Percentiles rank a stretch among this genome's conserved stretches.
These are phyloP conservation scores for Tinospora cordifolia DNA, from an alignment of 164 flowering plant genomes.

Conservation along the genomic window DNA sequence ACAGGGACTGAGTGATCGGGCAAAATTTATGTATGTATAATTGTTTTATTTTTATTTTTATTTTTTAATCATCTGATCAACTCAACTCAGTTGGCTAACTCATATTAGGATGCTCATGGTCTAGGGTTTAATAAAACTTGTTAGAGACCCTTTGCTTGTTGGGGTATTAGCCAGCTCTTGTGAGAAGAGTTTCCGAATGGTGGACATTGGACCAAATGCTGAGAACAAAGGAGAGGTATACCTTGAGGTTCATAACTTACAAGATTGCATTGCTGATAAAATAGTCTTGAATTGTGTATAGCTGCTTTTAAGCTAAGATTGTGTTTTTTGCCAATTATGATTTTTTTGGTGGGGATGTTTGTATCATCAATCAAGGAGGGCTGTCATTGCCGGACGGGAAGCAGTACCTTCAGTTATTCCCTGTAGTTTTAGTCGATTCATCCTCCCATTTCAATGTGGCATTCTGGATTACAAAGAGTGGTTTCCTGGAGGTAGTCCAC, in stretches of 20 bases:
- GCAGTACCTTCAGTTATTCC: constrained; percentile 43
- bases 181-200: no score
- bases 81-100: no score
- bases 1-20: constrained; percentile 66
- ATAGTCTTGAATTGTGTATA: background rate
- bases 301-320: background rate
- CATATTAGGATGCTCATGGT: no score
- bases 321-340: background rate
- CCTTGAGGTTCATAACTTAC: no score
- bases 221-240: no score
- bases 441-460: constrained; percentile 56
- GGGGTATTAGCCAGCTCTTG: no score
- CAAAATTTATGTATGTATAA: constrained; percentile 67
- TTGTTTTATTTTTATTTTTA: no score
- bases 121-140: no score
- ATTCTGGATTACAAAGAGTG: constrained; percentile 54
- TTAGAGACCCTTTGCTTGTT: no score
- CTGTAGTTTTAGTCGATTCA: constrained; percentile 50
- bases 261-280: background rate
- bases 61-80: background rate
- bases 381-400: constrained; percentile 50
- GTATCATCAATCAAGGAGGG: background rate
- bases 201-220: no score
- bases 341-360: background rate
- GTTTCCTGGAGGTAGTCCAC: constrained; percentile 55